Conservation (phyloP, 1,284 basidiomycete genomes). For the Ceratobasidium papillatum region DNA sequence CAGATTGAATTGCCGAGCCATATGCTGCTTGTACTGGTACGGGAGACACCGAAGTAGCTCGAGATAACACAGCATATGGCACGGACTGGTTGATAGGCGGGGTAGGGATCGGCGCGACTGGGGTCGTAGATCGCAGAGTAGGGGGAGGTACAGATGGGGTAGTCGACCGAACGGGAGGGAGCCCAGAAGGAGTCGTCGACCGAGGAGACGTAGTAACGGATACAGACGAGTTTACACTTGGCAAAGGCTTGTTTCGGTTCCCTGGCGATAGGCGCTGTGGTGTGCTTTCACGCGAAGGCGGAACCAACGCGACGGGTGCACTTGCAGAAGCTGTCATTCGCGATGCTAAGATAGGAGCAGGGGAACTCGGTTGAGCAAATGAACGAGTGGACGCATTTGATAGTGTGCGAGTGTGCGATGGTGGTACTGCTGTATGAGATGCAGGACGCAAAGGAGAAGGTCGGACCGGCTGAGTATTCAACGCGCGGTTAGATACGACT, state of each 20-base stretch:
- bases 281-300: constrained; percentile 18
- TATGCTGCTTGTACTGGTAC: constrained; percentile 6
- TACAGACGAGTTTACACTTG: constrained; percentile 1
- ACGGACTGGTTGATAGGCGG: constrained; percentile 20
- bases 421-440: constrained; percentile 4
- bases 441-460: constrained; percentile 29
- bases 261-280: constrained; percentile 35
- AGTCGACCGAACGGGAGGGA: background rate
- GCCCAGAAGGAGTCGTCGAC: background rate
- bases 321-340: constrained; percentile 35
- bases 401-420: constrained; percentile 24
- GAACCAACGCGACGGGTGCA: constrained; percentile 22
- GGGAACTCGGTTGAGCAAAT: constrained; percentile 28
- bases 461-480: constrained; percentile 42
- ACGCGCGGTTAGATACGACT: constrained; percentile 42
- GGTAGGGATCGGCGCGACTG: constrained; percentile 20
- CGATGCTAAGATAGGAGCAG: constrained; percentile 29
- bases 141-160: constrained; percentile 6
- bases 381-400: constrained; percentile 36
- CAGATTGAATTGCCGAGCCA: constrained; percentile 45
- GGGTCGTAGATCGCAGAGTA: constrained; percentile 14
- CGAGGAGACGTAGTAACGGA: background rate
- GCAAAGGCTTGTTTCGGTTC: constrained; percentile 36
- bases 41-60: constrained; percentile 34
- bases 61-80: constrained; percentile 19